These are phyloP conservation scores for Rhododendron molle DNA, from an alignment of 148 eudicot genomes.

Conservation along the genomic window DNA sequence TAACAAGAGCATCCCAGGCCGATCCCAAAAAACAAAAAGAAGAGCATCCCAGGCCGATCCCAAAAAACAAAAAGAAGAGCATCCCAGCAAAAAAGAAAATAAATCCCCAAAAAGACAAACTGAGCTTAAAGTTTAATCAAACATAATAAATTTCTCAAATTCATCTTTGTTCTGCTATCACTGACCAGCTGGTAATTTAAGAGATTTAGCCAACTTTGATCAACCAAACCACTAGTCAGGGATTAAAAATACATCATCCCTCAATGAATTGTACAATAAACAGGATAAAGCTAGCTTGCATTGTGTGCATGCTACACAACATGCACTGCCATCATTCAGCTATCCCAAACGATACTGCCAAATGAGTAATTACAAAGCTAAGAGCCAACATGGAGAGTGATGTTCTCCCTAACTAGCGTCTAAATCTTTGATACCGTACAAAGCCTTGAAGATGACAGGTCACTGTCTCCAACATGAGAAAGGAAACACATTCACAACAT, in stretches of 20 bases:
- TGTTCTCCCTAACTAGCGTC: neutral
- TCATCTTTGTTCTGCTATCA: neutral
- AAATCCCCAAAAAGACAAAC: neutral
- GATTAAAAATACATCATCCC: neutral
- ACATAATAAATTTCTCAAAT: neutral
- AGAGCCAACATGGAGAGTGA: neutral
- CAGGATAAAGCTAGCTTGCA: neutral
- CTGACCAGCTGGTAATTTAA: neutral
- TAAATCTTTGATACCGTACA: neutral
- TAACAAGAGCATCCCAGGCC: neutral
- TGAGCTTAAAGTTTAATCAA: neutral
- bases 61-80: neutral
- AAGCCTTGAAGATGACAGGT: neutral
- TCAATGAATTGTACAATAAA: neutral
- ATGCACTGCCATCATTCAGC: neutral
- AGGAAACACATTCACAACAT: neutral
- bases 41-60: neutral
- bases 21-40: neutral
- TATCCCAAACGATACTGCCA: neutral
- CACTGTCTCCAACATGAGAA: neutral
- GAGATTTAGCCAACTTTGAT: neutral
- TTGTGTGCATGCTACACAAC: neutral
- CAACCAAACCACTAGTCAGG: neutral
- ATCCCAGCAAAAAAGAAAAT: neutral
- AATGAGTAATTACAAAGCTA: neutral